Evolutionary conservation across 2,329 filamentous ascomycete species (phyloP).

Genomic region (Chrysosporium keratinophilum): DNA sequence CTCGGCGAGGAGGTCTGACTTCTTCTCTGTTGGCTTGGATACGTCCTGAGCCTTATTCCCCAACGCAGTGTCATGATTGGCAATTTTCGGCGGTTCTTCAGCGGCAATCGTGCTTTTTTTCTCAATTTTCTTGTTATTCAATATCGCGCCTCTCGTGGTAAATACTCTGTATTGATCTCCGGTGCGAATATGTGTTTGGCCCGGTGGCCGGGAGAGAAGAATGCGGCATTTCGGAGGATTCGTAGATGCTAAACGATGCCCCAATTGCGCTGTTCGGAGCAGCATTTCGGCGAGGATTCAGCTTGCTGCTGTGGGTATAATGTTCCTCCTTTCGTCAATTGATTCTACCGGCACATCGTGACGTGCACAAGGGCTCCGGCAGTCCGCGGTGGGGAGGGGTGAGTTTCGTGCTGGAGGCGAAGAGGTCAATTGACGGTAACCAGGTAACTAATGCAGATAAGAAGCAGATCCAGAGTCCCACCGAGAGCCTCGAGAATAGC

Average conservation of each 20-base stretch:
- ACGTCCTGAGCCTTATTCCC: slow-evolving; percentile 17
- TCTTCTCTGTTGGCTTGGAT: slow-evolving; percentile 24
- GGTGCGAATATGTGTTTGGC: slow-evolving; percentile 20
- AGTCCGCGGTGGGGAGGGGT: background rate
- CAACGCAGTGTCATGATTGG: background rate
- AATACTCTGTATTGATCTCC: slow-evolving; percentile 25
- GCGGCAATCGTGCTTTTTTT: background rate
- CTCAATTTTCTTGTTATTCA: slow-evolving; percentile 21
- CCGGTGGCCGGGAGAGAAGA: slow-evolving; percentile 17
- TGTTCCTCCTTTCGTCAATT: background rate
- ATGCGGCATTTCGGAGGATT: slow-evolving; percentile 19
- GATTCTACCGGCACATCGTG: background rate
- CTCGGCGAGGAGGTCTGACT: slow-evolving; percentile 53
- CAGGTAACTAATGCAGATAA: too few species aligned
- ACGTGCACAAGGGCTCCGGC: background rate
- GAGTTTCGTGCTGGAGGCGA: background rate
- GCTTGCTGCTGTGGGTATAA: background rate
- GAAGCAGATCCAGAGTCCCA: too few species aligned
- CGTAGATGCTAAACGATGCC: slow-evolving; percentile 25
- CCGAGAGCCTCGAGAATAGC: too few species aligned
- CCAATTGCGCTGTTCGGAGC: slow-evolving; percentile 29
- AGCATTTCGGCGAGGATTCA: slow-evolving; percentile 24
- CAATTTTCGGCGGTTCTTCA: background rate
- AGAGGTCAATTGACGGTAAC: background rate
- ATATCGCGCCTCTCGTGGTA: slow-evolving; percentile 19